phyloP scores from a whole-genome alignment of 192 early-diverging fungal species.

The Backusella luteola region DNA sequence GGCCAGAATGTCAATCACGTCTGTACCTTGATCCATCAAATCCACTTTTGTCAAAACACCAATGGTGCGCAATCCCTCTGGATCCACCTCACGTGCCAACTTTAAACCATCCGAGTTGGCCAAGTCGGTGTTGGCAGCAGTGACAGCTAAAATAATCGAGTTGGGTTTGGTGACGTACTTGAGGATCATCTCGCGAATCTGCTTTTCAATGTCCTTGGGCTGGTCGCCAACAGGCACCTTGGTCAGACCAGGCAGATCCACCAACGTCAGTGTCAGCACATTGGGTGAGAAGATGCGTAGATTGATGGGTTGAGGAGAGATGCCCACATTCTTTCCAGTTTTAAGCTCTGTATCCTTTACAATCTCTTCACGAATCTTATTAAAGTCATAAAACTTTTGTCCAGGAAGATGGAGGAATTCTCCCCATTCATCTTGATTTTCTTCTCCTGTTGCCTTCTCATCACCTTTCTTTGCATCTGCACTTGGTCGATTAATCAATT shows the following conservation, averaged over 20 bases:
- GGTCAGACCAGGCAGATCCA: constrained; percentile 99
- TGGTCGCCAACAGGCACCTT: constrained; percentile 99
- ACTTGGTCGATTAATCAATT: constrained; percentile 92
- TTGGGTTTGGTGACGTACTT: constrained; percentile 98
- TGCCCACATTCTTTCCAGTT: constrained; percentile 80
- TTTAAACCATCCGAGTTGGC: constrained; percentile 99
- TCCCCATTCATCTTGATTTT: constrained; percentile 92
- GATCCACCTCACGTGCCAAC: constrained; percentile 96
- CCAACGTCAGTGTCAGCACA: constrained; percentile 96
- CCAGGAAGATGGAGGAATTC: constrained; percentile 99
- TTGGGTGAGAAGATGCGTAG: constrained; percentile 97
- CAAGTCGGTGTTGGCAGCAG: constrained; percentile 97
- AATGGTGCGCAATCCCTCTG: constrained; percentile 95
- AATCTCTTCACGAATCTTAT: constrained; percentile 97
- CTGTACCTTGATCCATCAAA: constrained; percentile 99
- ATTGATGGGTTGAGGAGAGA: constrained; percentile 96
- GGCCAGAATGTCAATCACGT: constrained; percentile 98
- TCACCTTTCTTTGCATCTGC: background rate
- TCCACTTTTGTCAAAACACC: constrained; percentile 99
- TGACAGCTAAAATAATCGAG: constrained; percentile 97
- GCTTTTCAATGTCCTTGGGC: constrained; percentile 98
- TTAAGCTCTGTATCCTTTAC: constrained; percentile 88
- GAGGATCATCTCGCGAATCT: constrained; percentile 97
- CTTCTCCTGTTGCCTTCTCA: constrained; percentile 35
- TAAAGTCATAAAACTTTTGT: constrained; percentile 93